A percentile compares a stretch with the other conserved stretches of the same genome.
Evolutionary conservation across 2,329 filamentous ascomycete genomes (phyloP).

Genomic region (Teratosphaeria destructans): DNA sequence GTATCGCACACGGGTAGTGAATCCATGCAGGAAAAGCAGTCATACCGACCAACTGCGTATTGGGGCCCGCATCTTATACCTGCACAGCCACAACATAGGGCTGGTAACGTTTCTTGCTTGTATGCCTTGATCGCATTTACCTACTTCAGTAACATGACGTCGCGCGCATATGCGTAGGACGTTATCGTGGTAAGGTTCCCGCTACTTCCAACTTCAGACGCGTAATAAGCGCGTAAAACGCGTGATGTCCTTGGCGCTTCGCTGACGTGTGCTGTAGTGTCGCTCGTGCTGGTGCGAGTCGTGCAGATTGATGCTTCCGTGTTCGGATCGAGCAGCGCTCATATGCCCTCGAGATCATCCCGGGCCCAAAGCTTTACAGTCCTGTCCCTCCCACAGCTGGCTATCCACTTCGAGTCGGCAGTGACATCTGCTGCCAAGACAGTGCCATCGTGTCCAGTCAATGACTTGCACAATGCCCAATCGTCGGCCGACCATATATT

Average conservation of each 20-base stretch:
- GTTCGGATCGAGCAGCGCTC: background rate
- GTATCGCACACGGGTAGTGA: background rate
- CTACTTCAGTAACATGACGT: background rate
- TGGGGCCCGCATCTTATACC: background rate
- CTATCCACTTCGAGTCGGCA: slow-evolving; percentile 79
- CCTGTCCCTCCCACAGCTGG: slow-evolving; percentile 85
- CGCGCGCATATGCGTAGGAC: background rate
- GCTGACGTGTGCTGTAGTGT: background rate
- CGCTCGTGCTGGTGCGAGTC: background rate
- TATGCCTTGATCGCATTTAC: background rate
- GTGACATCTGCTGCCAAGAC: slow-evolving; percentile 87
- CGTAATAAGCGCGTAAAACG: background rate
- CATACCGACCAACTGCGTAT: background rate
- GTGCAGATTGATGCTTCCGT: background rate
- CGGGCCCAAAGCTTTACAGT: slow-evolving; percentile 95
- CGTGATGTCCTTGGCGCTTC: background rate
- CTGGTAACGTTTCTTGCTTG: background rate
- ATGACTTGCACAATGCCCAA: slow-evolving; percentile 78
- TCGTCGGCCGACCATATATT: slow-evolving; percentile 95
- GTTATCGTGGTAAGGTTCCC: background rate
- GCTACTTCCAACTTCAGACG: background rate
- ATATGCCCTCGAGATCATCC: slow-evolving; percentile 52
- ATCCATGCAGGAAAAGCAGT: background rate
- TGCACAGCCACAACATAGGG: background rate
- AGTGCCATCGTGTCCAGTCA: slow-evolving; percentile 84